Base-by-base conservation (phyloP, 2,329 filamentous ascomycete genomes). In the Dothideomycetes sp. region DNA sequence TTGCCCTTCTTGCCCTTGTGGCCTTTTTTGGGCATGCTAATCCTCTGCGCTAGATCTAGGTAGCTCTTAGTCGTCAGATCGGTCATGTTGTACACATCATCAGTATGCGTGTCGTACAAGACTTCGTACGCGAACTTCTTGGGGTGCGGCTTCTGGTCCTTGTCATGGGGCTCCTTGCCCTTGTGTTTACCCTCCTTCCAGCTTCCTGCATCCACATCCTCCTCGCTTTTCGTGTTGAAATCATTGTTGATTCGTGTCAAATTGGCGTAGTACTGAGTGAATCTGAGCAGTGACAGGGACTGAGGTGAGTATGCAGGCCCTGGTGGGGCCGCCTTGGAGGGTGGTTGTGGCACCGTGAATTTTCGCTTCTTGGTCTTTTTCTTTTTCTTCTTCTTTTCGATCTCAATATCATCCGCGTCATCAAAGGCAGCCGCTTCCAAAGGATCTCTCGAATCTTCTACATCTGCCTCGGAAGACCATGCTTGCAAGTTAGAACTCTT, bases 241-340 rank as follows among this genome's bases (percentile, higher is more conserved):
- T 83, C 75, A 50, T 87, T 84, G 62, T 96, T 93, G 61, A 94
- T 80, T 43, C 76, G 65, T 0, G 89, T 96, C n/a, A 98, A 65
- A 58, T 98, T 98, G 45, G 89, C 87, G 59, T 78, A 95, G 60
- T 93, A 95, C 53, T 98, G 91, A 3, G 78, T 86, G 59, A 86
- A 95, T 4, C 84, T 78, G 3, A 81, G 70, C 45, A 88, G 68
- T 0, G 85, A 84, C 29, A 96, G 68, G 0, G 84, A 68, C 56
- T 98, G 91, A 5, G 82, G 78, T 15, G 80, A 86, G 61, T 98
- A 96, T 5, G 85, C 91, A 1, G 91, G 91, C 0, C 91, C 91
- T 0, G 89, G 89, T 4, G 77, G 76, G 5, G 81, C 63, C 2
- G 73, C 73, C 50, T 81, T 78, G 0, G 84, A 75, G 2, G 91